Base-by-base conservation (phyloP, 805 yeast species). In the Cyberlindnera misumaiensis region DNA sequence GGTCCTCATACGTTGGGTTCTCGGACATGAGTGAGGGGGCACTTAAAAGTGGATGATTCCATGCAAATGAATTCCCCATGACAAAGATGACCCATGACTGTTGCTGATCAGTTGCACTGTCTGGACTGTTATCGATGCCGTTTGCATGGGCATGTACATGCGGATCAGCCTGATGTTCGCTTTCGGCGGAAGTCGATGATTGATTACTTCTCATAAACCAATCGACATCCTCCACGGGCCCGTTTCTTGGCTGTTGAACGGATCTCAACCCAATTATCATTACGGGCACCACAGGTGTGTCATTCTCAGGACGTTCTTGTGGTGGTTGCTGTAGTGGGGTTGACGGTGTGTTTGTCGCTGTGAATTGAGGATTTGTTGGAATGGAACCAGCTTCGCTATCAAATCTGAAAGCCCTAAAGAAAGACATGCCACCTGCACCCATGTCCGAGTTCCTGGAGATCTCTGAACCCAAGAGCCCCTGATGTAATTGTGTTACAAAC, bases 21-120 rank as follows among this genome's bases (percentile, higher is more conserved):
- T 72, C 75, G 3, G 71, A 63, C 49, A 69, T 56, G 32, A 73
- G 46, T 3, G 73, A 58, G 5, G 74, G 73, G 2, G 75, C 72
- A 2, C 65, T 53, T 27, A 73, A 57, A 8, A 73, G 51, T 5
- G 77, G 78, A 48, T 73, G 77, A 39, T 67, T 57, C 30, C 56
- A 58, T 3, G 72, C 65, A 46, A 73, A 77, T 11, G 70, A 58
- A 30, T 78, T 79, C 1, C 82, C 82, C 60, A 75, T 67, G 7
- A 77, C 80, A 36, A 74, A 73, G 17, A 77, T 73, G n/a, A 76
- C 68, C 83, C 83, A 77, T 1, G 78, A 70, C 22, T 75, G 59
- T 29, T 64, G 62, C 33, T 26, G 30, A 12, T 28, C 34, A 35
- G 20, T 27, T 12, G 40, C 42, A 9, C 15, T 25, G 22, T 15